A percentile compares a stretch with the other conserved stretches of the same genome.
Conservation (phyloP, 176 grass and related monocot genomes). For the Poa annua region DNA sequence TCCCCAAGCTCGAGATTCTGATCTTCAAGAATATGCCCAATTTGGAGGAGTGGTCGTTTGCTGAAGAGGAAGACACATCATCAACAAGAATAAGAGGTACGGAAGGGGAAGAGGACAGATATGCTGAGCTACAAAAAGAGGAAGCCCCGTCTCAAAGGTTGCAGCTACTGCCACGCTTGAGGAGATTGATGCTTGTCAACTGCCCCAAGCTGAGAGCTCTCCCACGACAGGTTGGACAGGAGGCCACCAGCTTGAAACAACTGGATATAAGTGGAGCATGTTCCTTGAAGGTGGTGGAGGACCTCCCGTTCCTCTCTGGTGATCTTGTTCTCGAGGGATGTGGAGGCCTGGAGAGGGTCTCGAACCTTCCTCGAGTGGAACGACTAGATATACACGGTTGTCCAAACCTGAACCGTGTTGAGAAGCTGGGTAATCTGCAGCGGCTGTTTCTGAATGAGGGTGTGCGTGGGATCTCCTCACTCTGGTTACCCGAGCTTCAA, state of each 20-base stretch:
- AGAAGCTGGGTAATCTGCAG: background rate
- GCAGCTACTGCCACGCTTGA: background rate
- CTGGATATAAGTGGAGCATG: background rate
- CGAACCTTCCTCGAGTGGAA: background rate
- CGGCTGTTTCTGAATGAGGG: background rate
- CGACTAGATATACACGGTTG: accelerated
- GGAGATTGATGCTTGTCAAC: background rate
- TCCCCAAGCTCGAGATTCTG: background rate
- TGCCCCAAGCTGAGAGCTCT: constrained; percentile 1
- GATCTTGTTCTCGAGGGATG: background rate
- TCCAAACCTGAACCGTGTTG: background rate
- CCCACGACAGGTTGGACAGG: background rate
- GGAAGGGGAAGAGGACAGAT: background rate
- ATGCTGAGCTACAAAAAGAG: background rate
- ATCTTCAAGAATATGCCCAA: background rate
- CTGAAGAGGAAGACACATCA: background rate
- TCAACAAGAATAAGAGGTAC: background rate
- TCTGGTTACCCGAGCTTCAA: constrained; percentile 10
- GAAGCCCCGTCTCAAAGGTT: background rate
- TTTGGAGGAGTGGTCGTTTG: background rate
- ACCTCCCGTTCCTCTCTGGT: background rate
- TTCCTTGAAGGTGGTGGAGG: background rate
- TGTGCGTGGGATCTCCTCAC: background rate
- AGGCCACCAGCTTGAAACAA: background rate
- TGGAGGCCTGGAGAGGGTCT: background rate